These are phyloP conservation scores for Ophiosphaerella korrae DNA, from an alignment of 2,329 filamentous ascomycete species.

Conservation along the genomic window DNA sequence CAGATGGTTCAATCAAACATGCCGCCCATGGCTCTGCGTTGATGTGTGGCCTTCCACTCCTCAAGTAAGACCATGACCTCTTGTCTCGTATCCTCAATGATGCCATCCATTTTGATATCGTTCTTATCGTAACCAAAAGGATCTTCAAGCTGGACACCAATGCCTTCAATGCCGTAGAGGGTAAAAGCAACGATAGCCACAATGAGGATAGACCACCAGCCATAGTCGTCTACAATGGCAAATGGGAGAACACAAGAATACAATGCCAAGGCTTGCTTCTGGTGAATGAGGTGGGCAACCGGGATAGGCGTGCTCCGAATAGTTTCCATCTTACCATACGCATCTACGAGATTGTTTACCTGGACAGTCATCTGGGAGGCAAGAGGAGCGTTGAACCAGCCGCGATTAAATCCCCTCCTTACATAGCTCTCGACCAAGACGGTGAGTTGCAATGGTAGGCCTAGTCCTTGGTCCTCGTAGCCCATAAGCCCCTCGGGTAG, in stretches of 20 bases:
- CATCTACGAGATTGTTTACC: conserved; percentile 61
- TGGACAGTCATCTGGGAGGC: conserved; percentile 64
- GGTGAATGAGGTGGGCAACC: conserved; percentile 68
- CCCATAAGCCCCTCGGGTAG: conserved; percentile 57
- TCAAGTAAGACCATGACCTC: conserved; percentile 64
- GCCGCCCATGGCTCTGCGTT: conserved; percentile 34
- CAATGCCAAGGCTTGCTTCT: conserved; percentile 66
- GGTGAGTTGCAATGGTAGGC: conserved; percentile 64
- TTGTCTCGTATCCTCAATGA: conserved; percentile 64
- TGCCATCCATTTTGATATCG: conserved; percentile 71
- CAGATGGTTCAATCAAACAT: conserved; percentile 37
- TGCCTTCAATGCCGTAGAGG: conserved; percentile 67
- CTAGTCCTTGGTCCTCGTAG: conserved; percentile 63
- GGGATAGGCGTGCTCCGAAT: conserved; percentile 68
- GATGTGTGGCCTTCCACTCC: conserved; percentile 58
- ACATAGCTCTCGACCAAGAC: conserved; percentile 66
- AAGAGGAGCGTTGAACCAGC: conserved; percentile 65
- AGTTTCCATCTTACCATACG: conserved; percentile 68
- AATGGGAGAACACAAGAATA: conserved; percentile 67
- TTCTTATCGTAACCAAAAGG: conserved; percentile 70
- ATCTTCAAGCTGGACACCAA: conserved; percentile 67
- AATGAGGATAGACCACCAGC: conserved; percentile 66
- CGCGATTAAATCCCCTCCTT: conserved; percentile 59
- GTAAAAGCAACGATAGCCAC: conserved; percentile 67
- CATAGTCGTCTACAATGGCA: conserved; percentile 66